A percentile compares a stretch with the other conserved stretches of the same genome.
Evolutionary conservation across 805 yeast species (phyloP).

Genomic region (Barnettozyma botsteinii): DNA sequence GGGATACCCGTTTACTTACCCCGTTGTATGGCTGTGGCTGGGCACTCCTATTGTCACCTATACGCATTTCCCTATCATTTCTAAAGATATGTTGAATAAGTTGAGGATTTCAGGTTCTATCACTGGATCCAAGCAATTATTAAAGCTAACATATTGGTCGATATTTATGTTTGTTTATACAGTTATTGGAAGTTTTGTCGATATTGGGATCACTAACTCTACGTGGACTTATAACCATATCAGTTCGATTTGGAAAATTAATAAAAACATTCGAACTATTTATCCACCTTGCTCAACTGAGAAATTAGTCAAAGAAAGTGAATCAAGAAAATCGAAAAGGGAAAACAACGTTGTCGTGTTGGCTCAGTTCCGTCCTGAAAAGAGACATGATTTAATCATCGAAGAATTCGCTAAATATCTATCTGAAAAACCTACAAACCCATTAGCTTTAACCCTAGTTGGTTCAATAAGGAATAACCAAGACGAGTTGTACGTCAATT

Average conservation of each 20-base stretch:
- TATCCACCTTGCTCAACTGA: constrained; percentile 92
- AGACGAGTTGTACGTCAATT: constrained; percentile 56
- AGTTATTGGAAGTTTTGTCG: constrained; percentile 59
- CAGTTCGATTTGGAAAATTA: constrained; percentile 51
- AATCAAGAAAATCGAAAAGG: constrained; percentile 11
- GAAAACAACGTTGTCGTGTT: constrained; percentile 39
- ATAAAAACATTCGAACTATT: constrained; percentile 41
- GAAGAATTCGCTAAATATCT: constrained; percentile 52
- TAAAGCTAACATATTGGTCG: constrained; percentile 67
- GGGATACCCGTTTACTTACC: constrained; percentile 88
- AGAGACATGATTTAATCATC: constrained; percentile 73
- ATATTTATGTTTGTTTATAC: constrained; percentile 57
- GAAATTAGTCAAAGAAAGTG: constrained; percentile 13
- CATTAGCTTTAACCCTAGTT: constrained; percentile 51
- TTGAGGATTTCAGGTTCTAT: constrained; percentile 31
- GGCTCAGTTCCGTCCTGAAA: constrained; percentile 95
- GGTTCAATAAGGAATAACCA: constrained; percentile 76
- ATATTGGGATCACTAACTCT: constrained; percentile 70
- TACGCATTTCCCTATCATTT: constrained; percentile 92
- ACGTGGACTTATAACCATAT: constrained; percentile 90
- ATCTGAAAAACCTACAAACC: constrained; percentile 30
- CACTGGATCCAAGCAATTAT: constrained; percentile 22
- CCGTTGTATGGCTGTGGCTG: constrained; percentile 49
- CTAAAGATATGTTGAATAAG: constrained; percentile 77
- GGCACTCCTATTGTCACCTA: constrained; percentile 77